These are phyloP conservation scores for Truncatella angustata DNA, from an alignment of 2,329 filamentous ascomycete species.

Conservation along the genomic window DNA sequence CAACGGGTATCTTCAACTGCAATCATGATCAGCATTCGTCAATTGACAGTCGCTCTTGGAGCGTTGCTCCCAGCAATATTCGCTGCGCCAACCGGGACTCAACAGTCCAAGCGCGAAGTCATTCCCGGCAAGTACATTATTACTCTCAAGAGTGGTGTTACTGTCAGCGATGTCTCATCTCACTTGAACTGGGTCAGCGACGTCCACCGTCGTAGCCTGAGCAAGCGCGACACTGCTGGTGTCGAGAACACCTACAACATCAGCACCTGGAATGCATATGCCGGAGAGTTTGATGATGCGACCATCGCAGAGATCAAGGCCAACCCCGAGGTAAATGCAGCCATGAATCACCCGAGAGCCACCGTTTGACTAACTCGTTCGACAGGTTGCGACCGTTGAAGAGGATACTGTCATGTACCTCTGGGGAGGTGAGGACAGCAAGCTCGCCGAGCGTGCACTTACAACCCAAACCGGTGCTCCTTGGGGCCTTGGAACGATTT, in stretches of 20 bases:
- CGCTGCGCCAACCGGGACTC: slow-evolving; percentile 18
- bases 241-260: slow-evolving; percentile 42
- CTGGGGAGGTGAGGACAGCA: slow-evolving; percentile 18
- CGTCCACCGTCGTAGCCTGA: slow-evolving; percentile 34
- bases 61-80: slow-evolving; percentile 26
- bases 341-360: background rate
- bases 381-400: slow-evolving; percentile 27
- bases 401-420: slow-evolving; percentile 27
- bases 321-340: slow-evolving; percentile 26
- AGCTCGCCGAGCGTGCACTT: slow-evolving; percentile 20
- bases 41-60: slow-evolving; percentile 26
- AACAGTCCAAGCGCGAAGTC: slow-evolving; percentile 21
- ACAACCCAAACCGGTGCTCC: slow-evolving; percentile 32
- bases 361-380: background rate
- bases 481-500: slow-evolving; percentile 47
- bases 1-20: background rate
- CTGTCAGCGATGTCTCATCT: slow-evolving; percentile 27
- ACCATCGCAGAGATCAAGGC: slow-evolving; percentile 37
- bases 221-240: slow-evolving; percentile 30
- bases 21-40: slow-evolving; percentile 25
- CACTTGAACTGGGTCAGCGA: slow-evolving; percentile 34
- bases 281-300: slow-evolving; percentile 41
- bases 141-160: slow-evolving; percentile 27
- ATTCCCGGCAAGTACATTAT: slow-evolving; percentile 31
- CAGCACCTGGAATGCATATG: slow-evolving; percentile 39